A percentile compares a stretch with the other conserved stretches of the same genome.
phyloP scores from a whole-genome alignment of 2,329 filamentous ascomycete species.

The Zasmidium cellare region DNA sequence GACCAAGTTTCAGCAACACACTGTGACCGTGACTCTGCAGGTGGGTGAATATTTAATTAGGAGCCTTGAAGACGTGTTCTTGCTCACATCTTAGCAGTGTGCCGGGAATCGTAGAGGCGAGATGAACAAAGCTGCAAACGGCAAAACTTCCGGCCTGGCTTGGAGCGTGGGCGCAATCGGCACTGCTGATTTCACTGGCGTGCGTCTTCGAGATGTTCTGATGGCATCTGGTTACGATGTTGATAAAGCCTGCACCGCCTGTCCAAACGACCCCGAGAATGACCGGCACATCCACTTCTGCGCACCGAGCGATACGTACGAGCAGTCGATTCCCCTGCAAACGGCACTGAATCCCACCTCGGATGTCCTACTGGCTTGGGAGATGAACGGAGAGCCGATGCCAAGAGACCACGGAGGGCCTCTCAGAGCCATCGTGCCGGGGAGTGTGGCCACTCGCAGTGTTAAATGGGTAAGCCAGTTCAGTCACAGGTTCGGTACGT shows the following conservation, averaged over 20 bases:
- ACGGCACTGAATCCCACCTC: constrained; percentile 61
- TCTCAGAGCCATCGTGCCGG: constrained; percentile 60
- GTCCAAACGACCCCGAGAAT: constrained; percentile 31
- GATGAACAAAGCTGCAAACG: constrained; percentile 53
- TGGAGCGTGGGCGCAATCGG: constrained; percentile 63
- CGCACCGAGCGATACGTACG: constrained; percentile 24
- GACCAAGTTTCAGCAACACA: constrained; percentile 51
- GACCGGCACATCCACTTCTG: constrained; percentile 57
- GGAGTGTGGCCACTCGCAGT: constrained; percentile 65
- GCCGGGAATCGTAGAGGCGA: constrained; percentile 57
- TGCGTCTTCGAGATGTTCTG: constrained; percentile 57
- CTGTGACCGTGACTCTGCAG: constrained; percentile 58
- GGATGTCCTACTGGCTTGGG: constrained; percentile 66
- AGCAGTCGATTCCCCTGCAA: constrained; percentile 29
- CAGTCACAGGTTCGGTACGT: neutral
- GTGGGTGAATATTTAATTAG: too few relatives aligned
- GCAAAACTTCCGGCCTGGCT: constrained; percentile 57
- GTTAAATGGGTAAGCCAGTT: constrained; percentile 53
- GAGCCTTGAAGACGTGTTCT: too few relatives aligned
- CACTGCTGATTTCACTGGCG: constrained; percentile 61
- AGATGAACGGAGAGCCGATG: constrained; percentile 68
- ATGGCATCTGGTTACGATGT: constrained; percentile 55
- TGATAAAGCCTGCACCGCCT: constrained; percentile 20
- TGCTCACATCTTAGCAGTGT: constrained; percentile 38
- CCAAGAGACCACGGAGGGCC: constrained; percentile 68